phyloP scores from a whole-genome alignment of 176 grass and related monocot genomes.

The Eragrostis curvula region DNA sequence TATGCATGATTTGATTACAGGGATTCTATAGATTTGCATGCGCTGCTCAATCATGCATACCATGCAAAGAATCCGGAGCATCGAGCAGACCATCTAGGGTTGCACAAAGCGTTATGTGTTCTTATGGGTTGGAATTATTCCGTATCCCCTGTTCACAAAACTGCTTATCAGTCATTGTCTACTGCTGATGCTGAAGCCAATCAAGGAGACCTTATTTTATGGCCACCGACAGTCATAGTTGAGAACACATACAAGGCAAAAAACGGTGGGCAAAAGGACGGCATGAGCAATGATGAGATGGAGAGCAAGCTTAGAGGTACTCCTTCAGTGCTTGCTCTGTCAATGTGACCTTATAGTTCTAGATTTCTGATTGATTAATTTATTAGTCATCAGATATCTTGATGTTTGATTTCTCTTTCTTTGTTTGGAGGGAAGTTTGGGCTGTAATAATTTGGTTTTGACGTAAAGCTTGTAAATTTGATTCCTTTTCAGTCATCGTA shows the following conservation, averaged over 20 bases:
- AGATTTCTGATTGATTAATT: conserved; percentile 35
- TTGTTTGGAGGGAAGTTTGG: neutral
- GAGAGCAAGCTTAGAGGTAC: conserved; percentile 95
- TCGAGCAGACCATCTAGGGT: conserved; percentile 86
- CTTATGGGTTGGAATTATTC: conserved; percentile 94
- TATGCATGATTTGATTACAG: conserved; percentile 59
- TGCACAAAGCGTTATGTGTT: conserved; percentile 97
- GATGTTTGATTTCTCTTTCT: conserved; percentile 17
- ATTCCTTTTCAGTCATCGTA: conserved; percentile 15
- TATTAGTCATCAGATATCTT: conserved; percentile 24
- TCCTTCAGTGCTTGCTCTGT: conserved; percentile 42
- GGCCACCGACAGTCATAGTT: conserved; percentile 88
- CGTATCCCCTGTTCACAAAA: conserved; percentile 75
- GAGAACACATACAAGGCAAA: conserved; percentile 79
- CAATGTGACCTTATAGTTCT: conserved; percentile 34
- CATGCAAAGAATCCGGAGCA: conserved; percentile 71
- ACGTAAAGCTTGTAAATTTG: neutral
- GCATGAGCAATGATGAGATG: conserved; percentile 80
- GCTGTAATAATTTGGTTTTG: conserved; percentile 15
- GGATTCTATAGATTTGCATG: conserved; percentile 76
- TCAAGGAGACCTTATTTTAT: conserved; percentile 87
- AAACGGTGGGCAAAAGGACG: conserved; percentile 61
- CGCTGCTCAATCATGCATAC: conserved; percentile 81
- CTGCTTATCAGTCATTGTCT: conserved; percentile 69
- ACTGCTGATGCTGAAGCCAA: conserved; percentile 76